Percentiles rank a stretch among this genome's conserved stretches.
These are phyloP conservation scores for Dactylellina drechsleri DNA, from an alignment of 2,329 filamentous ascomycete genomes.

Conservation along the genomic window DNA sequence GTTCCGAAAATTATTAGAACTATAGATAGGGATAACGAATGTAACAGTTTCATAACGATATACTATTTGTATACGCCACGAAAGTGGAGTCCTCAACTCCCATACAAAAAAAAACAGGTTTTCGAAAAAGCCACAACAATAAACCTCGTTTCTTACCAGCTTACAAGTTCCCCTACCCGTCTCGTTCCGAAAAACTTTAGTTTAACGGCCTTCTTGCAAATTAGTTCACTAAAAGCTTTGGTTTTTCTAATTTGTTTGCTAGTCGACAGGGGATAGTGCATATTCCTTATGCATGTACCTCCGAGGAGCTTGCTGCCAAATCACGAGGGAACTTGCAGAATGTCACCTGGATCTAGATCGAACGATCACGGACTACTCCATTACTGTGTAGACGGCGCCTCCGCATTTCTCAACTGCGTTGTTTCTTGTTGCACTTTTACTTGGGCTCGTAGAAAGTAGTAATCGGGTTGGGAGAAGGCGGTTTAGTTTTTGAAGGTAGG, in stretches of 20 bases:
- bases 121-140: not conserved
- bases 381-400: constrained; percentile 2
- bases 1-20: not conserved
- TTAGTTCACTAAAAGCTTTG: not conserved
- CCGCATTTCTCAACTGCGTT: constrained; percentile 26
- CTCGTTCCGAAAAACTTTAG: constrained; percentile 13
- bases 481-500: constrained; percentile 14
- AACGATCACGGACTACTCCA: constrained; percentile 27
- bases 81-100: not conserved
- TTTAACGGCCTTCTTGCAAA: not conserved
- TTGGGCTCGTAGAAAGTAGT: constrained; percentile 2
- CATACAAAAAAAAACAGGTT: constrained; percentile 1
- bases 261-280: not conserved
- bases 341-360: constrained; percentile 45
- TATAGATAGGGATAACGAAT: constrained; percentile 1
- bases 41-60: not conserved
- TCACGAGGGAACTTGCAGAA: constrained; percentile 47
- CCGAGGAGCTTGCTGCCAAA: constrained; percentile 4
- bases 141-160: constrained; percentile 2
- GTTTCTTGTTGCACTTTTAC: constrained; percentile 36
- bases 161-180: constrained; percentile 21
- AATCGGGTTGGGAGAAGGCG: not conserved
- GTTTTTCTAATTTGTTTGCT: no score
- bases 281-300: constrained; percentile 1
- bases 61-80: constrained; percentile 9